Evolutionary conservation across 768 basidiomycete species (phyloP), one percentile per base, ranked within the genome.

Genomic region (Vararia minispora): DNA sequence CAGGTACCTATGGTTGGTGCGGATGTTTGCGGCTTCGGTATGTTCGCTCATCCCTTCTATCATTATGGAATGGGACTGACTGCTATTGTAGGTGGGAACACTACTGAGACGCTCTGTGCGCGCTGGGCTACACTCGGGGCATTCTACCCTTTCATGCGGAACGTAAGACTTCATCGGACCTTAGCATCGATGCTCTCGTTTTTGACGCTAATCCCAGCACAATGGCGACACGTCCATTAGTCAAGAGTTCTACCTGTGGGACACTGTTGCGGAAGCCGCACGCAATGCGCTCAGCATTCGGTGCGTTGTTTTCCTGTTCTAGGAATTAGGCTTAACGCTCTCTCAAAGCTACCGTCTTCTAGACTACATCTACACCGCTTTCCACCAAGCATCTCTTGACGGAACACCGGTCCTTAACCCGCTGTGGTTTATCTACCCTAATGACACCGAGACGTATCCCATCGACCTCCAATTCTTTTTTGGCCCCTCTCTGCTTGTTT

Each of bases 131-230:
- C 68, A 63, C 62, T 86, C 2, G 79, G 79, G 1, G 82, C 78
- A 0, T 86, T 85, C 58, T 75, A 76, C 54, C 81, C 83, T 0
- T 86, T 86, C 64, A 82, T 76, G 74, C 64, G 84, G 7, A 81
- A 86, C 51, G 76, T 78, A 40, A 55, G 73, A 11, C 27, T 14
- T 31, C 33, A 17, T 26, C 22, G 2, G 9, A n/a, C n/a, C 13
- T 20, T 20, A 8, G 4, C 18, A 11, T 14, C 21, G 13, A 38
- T 33, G 14, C 17, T 47, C 39, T 44, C 39, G 22, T 28, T 13
- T 32, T 27, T 24, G 10, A 28, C 17, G 8, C 17, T 11, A 11
- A 12, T 25, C 9, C 6, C 22, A 77, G 74, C 76, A 79, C 49
- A 78, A 79, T 40, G 44, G 43, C 1, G 71, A 75, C 45, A 64